Base-by-base conservation (phyloP, 2,329 filamentous ascomycete species). In the Aspergillaceae sp. region DNA sequence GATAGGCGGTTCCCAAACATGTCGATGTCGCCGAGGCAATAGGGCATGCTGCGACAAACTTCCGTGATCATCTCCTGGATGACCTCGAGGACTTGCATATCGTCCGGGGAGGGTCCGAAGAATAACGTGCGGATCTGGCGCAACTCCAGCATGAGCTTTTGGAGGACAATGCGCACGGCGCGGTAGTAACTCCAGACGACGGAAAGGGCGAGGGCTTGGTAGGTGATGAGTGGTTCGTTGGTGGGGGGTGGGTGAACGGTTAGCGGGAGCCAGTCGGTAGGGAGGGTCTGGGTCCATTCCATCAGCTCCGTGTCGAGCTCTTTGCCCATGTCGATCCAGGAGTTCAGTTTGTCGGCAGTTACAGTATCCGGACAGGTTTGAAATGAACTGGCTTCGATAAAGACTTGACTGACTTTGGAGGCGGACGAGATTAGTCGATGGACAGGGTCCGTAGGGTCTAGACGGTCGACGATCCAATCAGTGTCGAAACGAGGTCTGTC, bases 171-270 rank as follows among this genome's bases (percentile, higher is more conserved):
- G 4, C 65, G 63, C 26, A 57, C 49, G 3, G 62, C 60, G 4
- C 64, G 65, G 48, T 67, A 65, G 43, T 64, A 65, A 44, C 59
- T 60, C 65, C 65, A 67, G 26, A 67, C 47, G 3, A 56, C 50
- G 11, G 55, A 59, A 30, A 56, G 53, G 9, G 55, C 55, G 36
- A 60, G 49, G 29, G 51, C 52, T n/a, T 58, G 56, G 43, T 67
- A 66, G 7, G 64, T 64, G 11, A 68, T 53, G 1, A 67, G 47
- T 1, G 56, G 45, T 7, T 61, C 60, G 6, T 59, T 61, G 8
- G 56, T 53, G 7, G 49, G 43, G 4, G 60, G 19, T 19, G 19
- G 60, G 40, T 63, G 58, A 41, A 63, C 56, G 8, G 61, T 49
- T 8, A 64, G 51, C 2, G 64, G 63, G 4, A 68, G 55, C 63